These are phyloP conservation scores for Ophiostoma australiae DNA, from an alignment of 2,329 filamentous ascomycete genomes.

Conservation along the genomic window DNA sequence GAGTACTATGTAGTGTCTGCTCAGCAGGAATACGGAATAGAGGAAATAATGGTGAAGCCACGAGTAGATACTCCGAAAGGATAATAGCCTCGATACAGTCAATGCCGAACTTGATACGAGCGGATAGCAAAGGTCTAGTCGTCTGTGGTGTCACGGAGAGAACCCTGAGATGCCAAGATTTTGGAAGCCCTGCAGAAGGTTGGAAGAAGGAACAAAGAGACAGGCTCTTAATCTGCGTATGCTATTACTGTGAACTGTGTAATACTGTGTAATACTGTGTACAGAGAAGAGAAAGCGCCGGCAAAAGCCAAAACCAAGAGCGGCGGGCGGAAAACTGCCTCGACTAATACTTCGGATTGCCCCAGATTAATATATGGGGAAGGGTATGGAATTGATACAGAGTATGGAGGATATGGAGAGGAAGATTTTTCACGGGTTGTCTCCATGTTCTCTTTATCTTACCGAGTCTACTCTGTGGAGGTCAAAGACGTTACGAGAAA, in stretches of 20 bases:
- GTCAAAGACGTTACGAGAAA: background rate
- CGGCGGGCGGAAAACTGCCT: background rate
- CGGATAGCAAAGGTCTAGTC: background rate
- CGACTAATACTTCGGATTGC: background rate
- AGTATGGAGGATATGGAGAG: background rate
- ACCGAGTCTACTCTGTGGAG: background rate
- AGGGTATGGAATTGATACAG: background rate
- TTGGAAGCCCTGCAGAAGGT: constrained; percentile 11
- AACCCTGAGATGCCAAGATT: constrained; percentile 2
- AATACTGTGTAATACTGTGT: background rate
- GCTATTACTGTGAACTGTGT: too few relatives aligned
- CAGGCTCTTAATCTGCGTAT: too few relatives aligned
- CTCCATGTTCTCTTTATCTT: background rate
- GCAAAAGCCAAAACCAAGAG: background rate
- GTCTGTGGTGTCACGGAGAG: too few relatives aligned
- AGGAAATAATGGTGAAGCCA: background rate
- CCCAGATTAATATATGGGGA: constrained; percentile 1
- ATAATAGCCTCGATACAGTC: background rate
- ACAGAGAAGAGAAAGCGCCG: background rate
- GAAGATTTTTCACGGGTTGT: constrained; percentile 1
- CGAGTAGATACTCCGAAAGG: background rate
- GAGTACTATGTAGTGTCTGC: background rate
- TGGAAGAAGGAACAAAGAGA: background rate
- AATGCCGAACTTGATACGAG: constrained; percentile 6
- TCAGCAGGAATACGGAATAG: background rate